phyloP scores from a whole-genome alignment of 331 rosid species.

The Stylosanthes scabra region DNA sequence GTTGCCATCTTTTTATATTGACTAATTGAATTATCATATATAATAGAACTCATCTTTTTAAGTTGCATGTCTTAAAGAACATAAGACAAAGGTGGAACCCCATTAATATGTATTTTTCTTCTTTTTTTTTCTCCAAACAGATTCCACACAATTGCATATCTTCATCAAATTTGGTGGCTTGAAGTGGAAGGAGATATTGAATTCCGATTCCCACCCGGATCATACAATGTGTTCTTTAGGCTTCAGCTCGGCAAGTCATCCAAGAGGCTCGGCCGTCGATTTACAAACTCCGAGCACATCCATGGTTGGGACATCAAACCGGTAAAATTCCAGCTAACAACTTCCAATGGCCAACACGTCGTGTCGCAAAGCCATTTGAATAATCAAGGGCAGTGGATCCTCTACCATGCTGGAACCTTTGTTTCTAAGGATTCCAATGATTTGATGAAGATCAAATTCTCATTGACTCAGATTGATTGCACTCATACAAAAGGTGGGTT shows the following conservation, averaged over 20 bases:
- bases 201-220: slow-evolving; percentile 59
- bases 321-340: slow-evolving; percentile 51
- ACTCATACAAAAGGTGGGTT: slow-evolving; percentile 57
- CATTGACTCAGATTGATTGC: slow-evolving; percentile 54
- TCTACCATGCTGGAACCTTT: slow-evolving; percentile 55
- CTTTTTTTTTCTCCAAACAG: slow-evolving; percentile 19
- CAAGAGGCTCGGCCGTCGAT: slow-evolving; percentile 55
- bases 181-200: slow-evolving; percentile 61
- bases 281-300: slow-evolving; percentile 50
- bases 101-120: slow-evolving; percentile 1
- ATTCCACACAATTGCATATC: slow-evolving; percentile 63
- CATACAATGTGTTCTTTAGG: slow-evolving; percentile 52
- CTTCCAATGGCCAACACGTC: slow-evolving; percentile 54
- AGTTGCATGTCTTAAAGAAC: not conserved
- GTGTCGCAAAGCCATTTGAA: slow-evolving; percentile 53
- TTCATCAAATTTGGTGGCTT: slow-evolving; percentile 69
- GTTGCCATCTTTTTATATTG: too few relatives aligned
- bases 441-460: slow-evolving; percentile 51
- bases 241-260: slow-evolving; percentile 59
- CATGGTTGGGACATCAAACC: slow-evolving; percentile 65
- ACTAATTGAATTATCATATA: too few relatives aligned
- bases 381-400: slow-evolving; percentile 54
- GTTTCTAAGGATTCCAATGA: slow-evolving; percentile 38
- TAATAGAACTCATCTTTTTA: too few relatives aligned
- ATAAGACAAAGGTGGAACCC: not conserved